phyloP scores from a whole-genome alignment of 1,284 basidiomycete species.

The Cutaneotrichosporon sp. region DNA sequence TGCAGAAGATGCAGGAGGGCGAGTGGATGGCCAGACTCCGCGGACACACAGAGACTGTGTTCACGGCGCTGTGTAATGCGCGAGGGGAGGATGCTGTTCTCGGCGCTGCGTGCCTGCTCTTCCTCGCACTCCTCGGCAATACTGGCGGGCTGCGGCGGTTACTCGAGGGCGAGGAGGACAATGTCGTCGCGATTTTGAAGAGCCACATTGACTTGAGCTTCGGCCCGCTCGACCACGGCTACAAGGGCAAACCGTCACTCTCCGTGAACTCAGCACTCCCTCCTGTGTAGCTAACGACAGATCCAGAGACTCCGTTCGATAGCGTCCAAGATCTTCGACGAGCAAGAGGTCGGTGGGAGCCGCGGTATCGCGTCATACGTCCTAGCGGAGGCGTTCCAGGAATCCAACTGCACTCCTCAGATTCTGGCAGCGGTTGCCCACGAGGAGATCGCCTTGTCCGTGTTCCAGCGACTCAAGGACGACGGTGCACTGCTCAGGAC shows the following conservation, averaged over 20 bases:
- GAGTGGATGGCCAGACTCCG: conserved; percentile 44
- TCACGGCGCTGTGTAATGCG: conserved; percentile 27
- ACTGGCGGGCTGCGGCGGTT: conserved; percentile 26
- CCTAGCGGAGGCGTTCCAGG: conserved; percentile 15
- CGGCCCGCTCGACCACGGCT: conserved; percentile 30
- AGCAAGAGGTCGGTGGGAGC: conserved; percentile 14
- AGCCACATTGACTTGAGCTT: conserved; percentile 9
- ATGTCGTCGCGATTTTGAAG: conserved; percentile 9
- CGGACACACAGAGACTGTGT: conserved; percentile 44
- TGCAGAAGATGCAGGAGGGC: conserved; percentile 41
- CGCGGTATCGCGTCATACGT: conserved; percentile 27
- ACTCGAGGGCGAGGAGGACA: conserved; percentile 20
- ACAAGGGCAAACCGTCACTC: conserved; percentile 20
- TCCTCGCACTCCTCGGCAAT: conserved; percentile 26
- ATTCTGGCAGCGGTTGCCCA: not conserved
- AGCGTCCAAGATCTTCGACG: conserved; percentile 8
- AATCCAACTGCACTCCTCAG: not conserved
- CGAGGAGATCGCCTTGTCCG: not conserved
- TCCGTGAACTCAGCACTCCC: conserved; percentile 18
- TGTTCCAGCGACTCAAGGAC: conserved; percentile 13
- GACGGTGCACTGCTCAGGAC: conserved; percentile 20
- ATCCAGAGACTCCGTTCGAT: conserved; percentile 22
- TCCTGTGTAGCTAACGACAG: conserved; percentile 16
- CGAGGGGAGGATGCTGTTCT: conserved; percentile 31
- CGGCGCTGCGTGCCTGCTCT: conserved; percentile 34